Evolutionary conservation across 805 yeast genomes (phyloP).

Genomic region (Wickerhamiella kazuoi): DNA sequence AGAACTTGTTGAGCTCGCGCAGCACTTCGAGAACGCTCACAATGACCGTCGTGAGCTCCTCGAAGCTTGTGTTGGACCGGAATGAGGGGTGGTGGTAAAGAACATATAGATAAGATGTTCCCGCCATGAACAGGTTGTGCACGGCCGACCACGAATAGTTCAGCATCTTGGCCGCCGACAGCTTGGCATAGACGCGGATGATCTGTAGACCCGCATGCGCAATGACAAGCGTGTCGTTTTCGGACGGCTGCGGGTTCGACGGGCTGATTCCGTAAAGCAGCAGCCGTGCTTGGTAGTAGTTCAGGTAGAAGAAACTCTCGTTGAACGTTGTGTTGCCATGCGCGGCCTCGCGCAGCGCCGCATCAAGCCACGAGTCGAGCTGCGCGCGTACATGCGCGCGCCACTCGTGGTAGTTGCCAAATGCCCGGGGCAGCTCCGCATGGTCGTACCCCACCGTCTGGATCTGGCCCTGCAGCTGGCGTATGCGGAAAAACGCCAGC

Average conservation of each 20-base stretch:
- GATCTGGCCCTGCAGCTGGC: constrained; percentile 63
- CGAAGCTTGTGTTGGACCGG: constrained; percentile 27
- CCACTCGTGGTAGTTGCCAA: constrained; percentile 42
- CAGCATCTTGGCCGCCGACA: constrained; percentile 39
- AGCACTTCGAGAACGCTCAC: constrained; percentile 6
- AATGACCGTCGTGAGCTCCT: constrained; percentile 8
- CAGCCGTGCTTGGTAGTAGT: constrained; percentile 58
- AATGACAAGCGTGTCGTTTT: constrained; percentile 37
- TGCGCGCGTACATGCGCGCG: constrained; percentile 31
- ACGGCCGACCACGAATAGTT: constrained; percentile 91
- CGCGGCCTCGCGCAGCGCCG: constrained; percentile 36
- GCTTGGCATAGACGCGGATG: constrained; percentile 41
- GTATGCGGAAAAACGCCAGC: constrained; percentile 44
- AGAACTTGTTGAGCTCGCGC: constrained; percentile 5
- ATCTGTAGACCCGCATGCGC: constrained; percentile 49
- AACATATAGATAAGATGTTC: constrained; percentile 65
- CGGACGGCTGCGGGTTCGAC: constrained; percentile 35
- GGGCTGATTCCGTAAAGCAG: constrained; percentile 68
- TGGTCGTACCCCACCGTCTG: constrained; percentile 55
- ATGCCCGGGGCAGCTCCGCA: constrained; percentile 53
- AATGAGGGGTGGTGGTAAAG: constrained; percentile 50
- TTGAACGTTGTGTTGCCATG: constrained; percentile 63
- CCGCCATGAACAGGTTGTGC: constrained; percentile 76
- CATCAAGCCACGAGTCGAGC: constrained; percentile 45
- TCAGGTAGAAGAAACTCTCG: constrained; percentile 48